These are phyloP conservation scores for Wickerhamiella allomyrinae DNA, from an alignment of 805 yeast species.

Conservation along the genomic window DNA sequence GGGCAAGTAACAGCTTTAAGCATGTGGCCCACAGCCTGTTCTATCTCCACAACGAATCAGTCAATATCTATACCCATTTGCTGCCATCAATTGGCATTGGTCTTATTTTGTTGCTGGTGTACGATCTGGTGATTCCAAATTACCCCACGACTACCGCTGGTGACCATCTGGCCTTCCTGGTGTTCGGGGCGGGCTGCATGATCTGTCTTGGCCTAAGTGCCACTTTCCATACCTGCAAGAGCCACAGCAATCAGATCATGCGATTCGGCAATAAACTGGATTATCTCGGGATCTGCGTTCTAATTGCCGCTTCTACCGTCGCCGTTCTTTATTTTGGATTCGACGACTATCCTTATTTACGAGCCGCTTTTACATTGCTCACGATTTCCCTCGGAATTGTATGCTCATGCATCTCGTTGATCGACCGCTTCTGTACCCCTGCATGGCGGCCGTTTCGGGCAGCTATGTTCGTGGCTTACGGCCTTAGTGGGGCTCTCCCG, in stretches of 20 bases:
- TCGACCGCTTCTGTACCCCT: constrained; percentile 51
- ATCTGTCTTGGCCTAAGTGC: constrained; percentile 50
- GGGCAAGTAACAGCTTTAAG: constrained; percentile 35
- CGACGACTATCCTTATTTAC: constrained; percentile 25
- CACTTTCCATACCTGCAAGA: constrained; percentile 50
- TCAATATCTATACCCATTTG: constrained; percentile 57
- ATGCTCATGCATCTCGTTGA: constrained; percentile 51
- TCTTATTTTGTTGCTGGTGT: constrained; percentile 7
- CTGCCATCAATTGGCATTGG: constrained; percentile 23
- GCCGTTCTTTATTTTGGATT: constrained; percentile 35
- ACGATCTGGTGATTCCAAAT: constrained; percentile 15
- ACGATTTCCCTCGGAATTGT: constrained; percentile 42
- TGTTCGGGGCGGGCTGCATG: constrained; percentile 44
- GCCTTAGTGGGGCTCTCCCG: constrained; percentile 64
- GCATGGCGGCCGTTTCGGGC: constrained; percentile 69
- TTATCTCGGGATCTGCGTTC: constrained; percentile 57
- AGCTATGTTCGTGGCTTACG: constrained; percentile 62
- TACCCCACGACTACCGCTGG: constrained; percentile 23
- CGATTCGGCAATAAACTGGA: constrained; percentile 55
- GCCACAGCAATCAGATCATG: constrained; percentile 45
- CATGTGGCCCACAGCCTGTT: constrained; percentile 36
- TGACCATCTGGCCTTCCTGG: constrained; percentile 38
- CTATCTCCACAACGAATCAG: constrained; percentile 55
- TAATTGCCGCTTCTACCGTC: constrained; percentile 50
- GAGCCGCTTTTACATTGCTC: constrained; percentile 26